Percentiles rank a stretch among this genome's conserved stretches.
Evolutionary conservation across 1,284 basidiomycete species (phyloP).

Genomic region (Stygiomarasmius scandens): DNA sequence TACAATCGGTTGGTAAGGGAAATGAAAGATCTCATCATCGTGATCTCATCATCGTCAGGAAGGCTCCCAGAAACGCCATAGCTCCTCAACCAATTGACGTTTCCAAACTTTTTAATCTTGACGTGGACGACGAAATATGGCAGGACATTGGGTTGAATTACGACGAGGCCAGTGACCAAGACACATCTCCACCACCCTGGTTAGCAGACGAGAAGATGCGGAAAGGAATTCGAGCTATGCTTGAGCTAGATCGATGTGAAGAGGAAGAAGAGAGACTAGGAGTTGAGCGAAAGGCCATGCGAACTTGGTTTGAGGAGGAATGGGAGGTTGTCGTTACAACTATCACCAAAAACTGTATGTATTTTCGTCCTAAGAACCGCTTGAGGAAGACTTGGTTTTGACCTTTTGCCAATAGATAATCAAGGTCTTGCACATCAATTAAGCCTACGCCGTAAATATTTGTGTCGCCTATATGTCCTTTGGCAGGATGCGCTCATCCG

Average conservation of each 20-base stretch:
- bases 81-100: constrained; percentile 13
- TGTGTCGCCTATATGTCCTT: background rate
- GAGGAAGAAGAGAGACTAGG: background rate
- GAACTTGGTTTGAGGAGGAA: constrained; percentile 3
- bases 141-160: background rate
- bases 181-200: constrained; percentile 3
- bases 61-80: constrained; percentile 18
- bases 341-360: background rate
- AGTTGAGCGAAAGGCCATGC: background rate
- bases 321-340: background rate
- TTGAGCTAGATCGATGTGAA: background rate
- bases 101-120: background rate
- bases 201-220: constrained; percentile 6
- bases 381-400: background rate
- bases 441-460: background rate
- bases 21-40: constrained; percentile 7
- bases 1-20: background rate
- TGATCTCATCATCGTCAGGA: constrained; percentile 2
- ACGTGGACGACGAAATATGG: background rate
- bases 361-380: background rate
- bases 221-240: constrained; percentile 8
- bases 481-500: background rate
- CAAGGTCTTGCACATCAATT: background rate
- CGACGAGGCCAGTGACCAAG: background rate
- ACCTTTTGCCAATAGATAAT: background rate